Conservation (phyloP, 2,329 filamentous ascomycete species). For the Diplodia corticola region DNA sequence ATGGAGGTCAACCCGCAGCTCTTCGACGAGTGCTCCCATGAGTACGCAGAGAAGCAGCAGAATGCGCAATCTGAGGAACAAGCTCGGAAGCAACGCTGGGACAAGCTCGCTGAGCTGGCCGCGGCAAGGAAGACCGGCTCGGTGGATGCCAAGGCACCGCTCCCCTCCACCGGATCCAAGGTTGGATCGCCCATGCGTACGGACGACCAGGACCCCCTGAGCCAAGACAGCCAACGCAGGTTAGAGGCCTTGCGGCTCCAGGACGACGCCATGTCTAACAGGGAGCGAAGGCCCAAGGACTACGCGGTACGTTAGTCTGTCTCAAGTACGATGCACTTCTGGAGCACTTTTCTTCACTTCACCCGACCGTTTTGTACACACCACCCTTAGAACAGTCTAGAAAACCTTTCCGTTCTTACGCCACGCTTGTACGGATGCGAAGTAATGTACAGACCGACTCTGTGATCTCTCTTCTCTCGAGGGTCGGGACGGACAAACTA, state of each 20-base stretch:
- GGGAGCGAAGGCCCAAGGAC: constrained; percentile 42
- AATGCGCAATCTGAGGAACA: constrained; percentile 82
- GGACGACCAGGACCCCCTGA: constrained; percentile 78
- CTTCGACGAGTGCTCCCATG: constrained; percentile 97
- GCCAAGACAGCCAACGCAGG: constrained; percentile 81
- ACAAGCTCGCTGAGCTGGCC: constrained; percentile 77
- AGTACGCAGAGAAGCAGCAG: constrained; percentile 96
- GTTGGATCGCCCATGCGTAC: constrained; percentile 47
- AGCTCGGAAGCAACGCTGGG: constrained; percentile 84
- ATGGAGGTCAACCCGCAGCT: constrained; percentile 99
- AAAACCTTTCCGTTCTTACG: constrained; percentile 25
- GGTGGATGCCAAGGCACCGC: constrained; percentile 27
- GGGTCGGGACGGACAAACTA: constrained; percentile 22
- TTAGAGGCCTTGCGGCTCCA: constrained; percentile 88
- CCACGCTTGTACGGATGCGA: constrained; percentile 18
- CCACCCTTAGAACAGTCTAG: constrained; percentile 23
- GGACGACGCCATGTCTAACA: constrained; percentile 58
- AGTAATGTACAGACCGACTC: constrained; percentile 20
- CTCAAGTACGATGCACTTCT: constrained; percentile 35
- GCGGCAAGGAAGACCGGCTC: constrained; percentile 62
- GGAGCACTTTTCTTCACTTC: constrained; percentile 27
- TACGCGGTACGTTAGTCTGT: constrained; percentile 46
- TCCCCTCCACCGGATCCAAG: constrained; percentile 33
- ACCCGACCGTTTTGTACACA: constrained; percentile 21
- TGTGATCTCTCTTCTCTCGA: constrained; percentile 18